Evolutionary conservation across 371 early-diverging fungal genomes (phyloP), one percentile per base, ranked within the genome.

Genomic region (Apophysomyces elegans): DNA sequence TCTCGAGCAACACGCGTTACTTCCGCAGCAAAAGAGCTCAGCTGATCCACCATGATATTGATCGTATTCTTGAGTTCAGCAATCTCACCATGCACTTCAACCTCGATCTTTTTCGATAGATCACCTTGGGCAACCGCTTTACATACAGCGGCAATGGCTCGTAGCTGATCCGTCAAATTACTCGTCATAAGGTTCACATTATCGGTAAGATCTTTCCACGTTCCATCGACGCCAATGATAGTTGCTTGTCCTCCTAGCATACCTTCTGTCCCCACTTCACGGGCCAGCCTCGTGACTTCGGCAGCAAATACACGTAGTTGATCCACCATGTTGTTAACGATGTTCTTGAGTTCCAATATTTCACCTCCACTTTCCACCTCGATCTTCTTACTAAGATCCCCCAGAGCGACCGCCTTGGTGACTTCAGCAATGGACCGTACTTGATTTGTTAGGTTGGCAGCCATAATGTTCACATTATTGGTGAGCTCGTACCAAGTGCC

Each of bases 131-230:
- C 84, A 7, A 87, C 81, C 0, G 87, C 87, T 32, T 74, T 87
- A 4, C 78, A 80, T 26, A 87, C 87, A 0, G 62, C 69, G 8
- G 85, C 85, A 60, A 87, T 87, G 11, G 73, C 75, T 37, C 71
- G 71, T 9, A 87, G 79, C 63, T 87, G 87, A 35, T 77, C 72
- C 3, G 87, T 87, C 13, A 87, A 59, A 39, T 87, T 87, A 61
- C 74, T 59, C 0, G 87, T 85, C 87, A 87, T 61, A 69, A 77
- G 74, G 45, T 87, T 87, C 59, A 87, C 84, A 62, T 83, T 86
- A 37, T 84, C 81, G 1, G 89, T 85, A 32, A 86, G 72, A 32
- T 81, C 84, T 58, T 80, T 82, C 87, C 87, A 86, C 0, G 79
- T 83, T 5, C 87, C 87, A 43, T 66, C 81, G 7, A 84, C 83